phyloP scores from a whole-genome alignment of 768 basidiomycete genomes.

The Boletus fagicola region DNA sequence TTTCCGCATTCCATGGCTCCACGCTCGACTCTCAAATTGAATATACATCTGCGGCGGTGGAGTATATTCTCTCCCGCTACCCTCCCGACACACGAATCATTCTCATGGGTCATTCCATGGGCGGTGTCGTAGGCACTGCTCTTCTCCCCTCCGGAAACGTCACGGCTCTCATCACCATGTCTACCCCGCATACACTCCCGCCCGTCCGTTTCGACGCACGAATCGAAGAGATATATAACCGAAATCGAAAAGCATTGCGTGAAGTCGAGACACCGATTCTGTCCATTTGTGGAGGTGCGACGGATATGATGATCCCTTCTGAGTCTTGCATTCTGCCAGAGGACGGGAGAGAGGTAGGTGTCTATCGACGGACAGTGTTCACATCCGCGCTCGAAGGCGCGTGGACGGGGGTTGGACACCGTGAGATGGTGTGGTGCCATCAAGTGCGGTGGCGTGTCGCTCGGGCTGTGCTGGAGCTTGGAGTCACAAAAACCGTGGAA shows the following conservation, averaged over 20 bases:
- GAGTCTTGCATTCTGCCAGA: conserved; percentile 74
- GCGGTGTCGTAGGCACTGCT: conserved; percentile 84
- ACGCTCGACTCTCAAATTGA: conserved; percentile 80
- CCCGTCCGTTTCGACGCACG: conserved; percentile 85
- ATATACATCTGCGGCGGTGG: conserved; percentile 69
- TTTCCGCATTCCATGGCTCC: conserved; percentile 91
- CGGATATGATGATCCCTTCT: conserved; percentile 89
- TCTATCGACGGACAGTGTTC: conserved; percentile 67
- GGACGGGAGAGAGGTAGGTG: conserved; percentile 3
- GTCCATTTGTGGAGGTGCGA: conserved; percentile 88
- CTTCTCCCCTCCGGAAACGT: conserved; percentile 67
- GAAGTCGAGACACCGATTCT: conserved; percentile 63
- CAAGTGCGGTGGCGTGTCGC: conserved; percentile 92
- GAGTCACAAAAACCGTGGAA: conserved; percentile 26
- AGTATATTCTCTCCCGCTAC: conserved; percentile 79
- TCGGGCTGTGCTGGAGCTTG: conserved; percentile 70
- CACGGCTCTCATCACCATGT: conserved; percentile 90
- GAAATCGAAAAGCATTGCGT: conserved; percentile 40
- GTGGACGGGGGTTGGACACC: conserved; percentile 95
- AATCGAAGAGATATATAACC: conserved; percentile 70
- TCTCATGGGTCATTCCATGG: conserved; percentile 96
- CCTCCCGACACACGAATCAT: conserved; percentile 60
- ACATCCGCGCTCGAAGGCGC: conserved; percentile 86
- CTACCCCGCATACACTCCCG: conserved; percentile 84
- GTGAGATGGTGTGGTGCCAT: conserved; percentile 98